These are phyloP conservation scores for Salix udensis DNA, from an alignment of 345 rosid genomes.

Conservation along the genomic window DNA sequence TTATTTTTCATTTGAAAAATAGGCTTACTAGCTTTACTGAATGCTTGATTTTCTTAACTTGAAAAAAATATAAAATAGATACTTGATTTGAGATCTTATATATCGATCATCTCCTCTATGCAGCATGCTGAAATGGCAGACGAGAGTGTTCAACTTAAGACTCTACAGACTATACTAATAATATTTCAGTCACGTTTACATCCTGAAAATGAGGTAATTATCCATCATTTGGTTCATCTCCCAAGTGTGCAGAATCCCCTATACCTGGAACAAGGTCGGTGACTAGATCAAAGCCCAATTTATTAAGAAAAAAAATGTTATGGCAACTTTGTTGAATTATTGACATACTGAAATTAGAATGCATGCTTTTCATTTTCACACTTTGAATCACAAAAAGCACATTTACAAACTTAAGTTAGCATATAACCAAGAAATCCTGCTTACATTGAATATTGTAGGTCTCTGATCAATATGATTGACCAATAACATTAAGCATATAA, in stretches of 20 bases:
- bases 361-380: background rate
- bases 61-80: background rate
- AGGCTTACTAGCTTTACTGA: too few species aligned
- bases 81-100: conserved; percentile 10
- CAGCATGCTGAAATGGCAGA: conserved; percentile 98
- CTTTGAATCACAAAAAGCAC: background rate
- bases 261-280: background rate
- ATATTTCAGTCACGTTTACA: conserved; percentile 87
- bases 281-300: background rate
- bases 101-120: conserved; percentile 20
- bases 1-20: background rate
- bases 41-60: background rate
- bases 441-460: background rate
- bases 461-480: too few species aligned
- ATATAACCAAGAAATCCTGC: background rate
- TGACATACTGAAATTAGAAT: background rate
- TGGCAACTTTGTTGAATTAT: background rate
- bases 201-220: conserved; percentile 80
- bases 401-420: background rate
- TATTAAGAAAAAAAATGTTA: background rate
- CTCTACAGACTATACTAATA: conserved; percentile 86
- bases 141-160: conserved; percentile 88
- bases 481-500: background rate
- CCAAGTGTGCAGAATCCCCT: conserved; percentile 10
- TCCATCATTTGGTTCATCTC: conserved; percentile 14